Evolutionary conservation across 441 rosid species (phyloP).

Genomic region (Populus hybrid): DNA sequence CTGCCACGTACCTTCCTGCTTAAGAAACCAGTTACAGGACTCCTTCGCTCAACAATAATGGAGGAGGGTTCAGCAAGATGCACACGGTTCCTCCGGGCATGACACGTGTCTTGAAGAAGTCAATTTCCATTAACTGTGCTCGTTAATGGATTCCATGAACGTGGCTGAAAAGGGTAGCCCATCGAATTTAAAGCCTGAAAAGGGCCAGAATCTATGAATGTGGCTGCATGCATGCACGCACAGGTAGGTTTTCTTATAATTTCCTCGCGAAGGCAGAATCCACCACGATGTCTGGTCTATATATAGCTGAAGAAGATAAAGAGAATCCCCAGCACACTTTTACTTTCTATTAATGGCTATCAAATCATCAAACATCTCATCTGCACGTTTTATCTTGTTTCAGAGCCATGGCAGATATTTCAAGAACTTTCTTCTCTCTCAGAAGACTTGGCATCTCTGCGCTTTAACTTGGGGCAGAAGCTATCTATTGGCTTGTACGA

Average conservation of each 20-base stretch:
- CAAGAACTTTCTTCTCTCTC: not conserved
- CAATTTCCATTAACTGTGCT: not conserved
- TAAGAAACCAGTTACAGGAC: not conserved
- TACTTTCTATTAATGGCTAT: not conserved
- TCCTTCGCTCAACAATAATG: not conserved
- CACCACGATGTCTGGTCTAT: not conserved
- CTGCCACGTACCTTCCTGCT: not conserved
- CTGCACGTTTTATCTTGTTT: no score
- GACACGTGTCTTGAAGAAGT: not conserved
- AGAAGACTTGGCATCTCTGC: not conserved
- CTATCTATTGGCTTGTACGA: no score
- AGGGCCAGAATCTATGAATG: not conserved
- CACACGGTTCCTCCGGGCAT: no score
- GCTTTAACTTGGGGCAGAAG: not conserved
- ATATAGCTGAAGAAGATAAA: not conserved
- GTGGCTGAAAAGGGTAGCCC: not conserved
- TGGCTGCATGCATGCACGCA: not conserved
- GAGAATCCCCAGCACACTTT: not conserved
- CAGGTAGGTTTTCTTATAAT: not conserved
- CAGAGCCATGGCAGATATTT: no score
- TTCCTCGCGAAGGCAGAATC: not conserved
- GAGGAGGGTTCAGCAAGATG: no score
- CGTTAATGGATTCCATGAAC: not conserved
- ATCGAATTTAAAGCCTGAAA: not conserved
- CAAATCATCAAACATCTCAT: no score